Evolutionary conservation across 2,329 filamentous ascomycete species (phyloP), one percentile per base, ranked within the genome.

Genomic region (Apiospora marii): DNA sequence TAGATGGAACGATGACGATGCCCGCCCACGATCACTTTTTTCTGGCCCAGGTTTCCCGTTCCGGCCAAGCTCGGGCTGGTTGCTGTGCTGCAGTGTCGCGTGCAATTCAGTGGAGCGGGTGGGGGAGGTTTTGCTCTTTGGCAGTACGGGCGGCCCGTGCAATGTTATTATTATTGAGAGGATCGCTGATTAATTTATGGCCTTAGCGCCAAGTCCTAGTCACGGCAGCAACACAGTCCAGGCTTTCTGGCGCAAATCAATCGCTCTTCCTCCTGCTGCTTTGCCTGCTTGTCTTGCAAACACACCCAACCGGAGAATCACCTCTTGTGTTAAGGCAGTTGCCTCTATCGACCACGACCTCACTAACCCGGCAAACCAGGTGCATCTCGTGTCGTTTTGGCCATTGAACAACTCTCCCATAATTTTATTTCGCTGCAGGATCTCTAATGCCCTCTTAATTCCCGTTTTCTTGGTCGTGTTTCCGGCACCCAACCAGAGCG

Each of bases 331-430:
- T 49, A 73, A 71, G 71, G 72, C 71, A 58, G 69, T 72, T 70
- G 69, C 71, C 74, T 71, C 58, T 43, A 71, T 72, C 70, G 68
- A 71, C 73, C 72, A 75, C 74, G 49, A 58, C 74, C 19, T 73
- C 76, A 67, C 75, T 74, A 73, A 73, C 76, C 72, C 48, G 34
- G 61, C 71, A 49, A 68, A 69, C 67, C 34, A 70, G 71, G 72
- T 73, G 73, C 69, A 75, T 78, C 73, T 76, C 74, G 78, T 76
- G 77, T 78, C 74, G 70, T 74, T 75, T 70, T 74, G 73, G 53
- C 72, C 72, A 74, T 78, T 74, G 73, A 75, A 8, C 58, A 24
- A 48, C 69, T 34, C 72, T 34, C 30, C 49, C 2, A 34, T 43
- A 68, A 72, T 37, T 49, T 71, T 70, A 68, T 71, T 16, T 19